These are phyloP conservation scores for Microbotryum scabiosae DNA, from an alignment of 1,284 basidiomycete genomes.

Conservation along the genomic window DNA sequence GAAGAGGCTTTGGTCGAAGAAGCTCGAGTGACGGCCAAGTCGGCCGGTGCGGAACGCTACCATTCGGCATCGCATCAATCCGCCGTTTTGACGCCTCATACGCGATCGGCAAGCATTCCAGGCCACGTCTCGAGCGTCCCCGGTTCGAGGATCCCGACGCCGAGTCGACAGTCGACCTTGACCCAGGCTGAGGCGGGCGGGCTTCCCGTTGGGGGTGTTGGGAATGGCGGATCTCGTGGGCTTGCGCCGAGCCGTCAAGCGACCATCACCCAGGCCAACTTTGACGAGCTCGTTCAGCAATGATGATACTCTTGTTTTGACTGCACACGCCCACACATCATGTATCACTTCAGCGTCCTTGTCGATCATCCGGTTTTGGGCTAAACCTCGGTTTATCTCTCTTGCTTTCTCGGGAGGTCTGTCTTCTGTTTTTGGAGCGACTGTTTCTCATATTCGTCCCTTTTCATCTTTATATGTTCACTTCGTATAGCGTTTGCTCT, in stretches of 20 bases:
- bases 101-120: no score
- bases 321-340: no score
- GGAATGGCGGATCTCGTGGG: no score
- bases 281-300: background rate
- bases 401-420: background rate
- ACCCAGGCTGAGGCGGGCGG: background rate
- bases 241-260: background rate
- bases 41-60: constrained; percentile 23
- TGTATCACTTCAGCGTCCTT: background rate
- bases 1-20: constrained; percentile 22
- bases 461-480: no score
- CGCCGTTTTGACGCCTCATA: background rate
- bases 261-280: background rate
- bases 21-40: constrained; percentile 9
- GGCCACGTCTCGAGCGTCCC: no score
- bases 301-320: background rate
- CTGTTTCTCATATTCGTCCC: no score
- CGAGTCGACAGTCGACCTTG: background rate
- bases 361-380: background rate
- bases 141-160: no score
- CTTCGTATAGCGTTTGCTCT: no score
- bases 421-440: background rate
- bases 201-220: no score
- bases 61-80: constrained; percentile 12
- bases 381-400: background rate